A percentile compares a stretch with the other conserved stretches of the same genome.
phyloP scores from a whole-genome alignment of 106 monocot species.

The Triglochin maritima region DNA sequence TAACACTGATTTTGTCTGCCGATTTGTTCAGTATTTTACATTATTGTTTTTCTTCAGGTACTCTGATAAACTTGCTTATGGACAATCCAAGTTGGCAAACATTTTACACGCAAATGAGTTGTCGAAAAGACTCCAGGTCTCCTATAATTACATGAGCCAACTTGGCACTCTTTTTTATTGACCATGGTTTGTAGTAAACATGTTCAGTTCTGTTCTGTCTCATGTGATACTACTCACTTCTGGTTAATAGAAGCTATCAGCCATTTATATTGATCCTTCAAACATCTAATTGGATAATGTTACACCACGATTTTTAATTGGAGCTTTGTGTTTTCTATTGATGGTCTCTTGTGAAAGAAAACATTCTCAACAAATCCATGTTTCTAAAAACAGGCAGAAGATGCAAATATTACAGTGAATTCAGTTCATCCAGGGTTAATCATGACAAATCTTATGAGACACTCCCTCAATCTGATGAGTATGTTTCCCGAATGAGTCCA shows the following conservation, averaged over 20 bases:
- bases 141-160: not conserved
- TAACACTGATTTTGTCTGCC: too few species aligned
- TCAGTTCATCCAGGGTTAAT: slow-evolving; percentile 87
- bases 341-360: not conserved
- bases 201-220: not conserved
- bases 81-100: slow-evolving; percentile 82
- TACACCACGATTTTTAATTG: too few species aligned
- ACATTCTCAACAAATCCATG: not conserved
- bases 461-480: slow-evolving; percentile 66
- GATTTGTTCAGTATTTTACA: not conserved
- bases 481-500: slow-evolving; percentile 6
- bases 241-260: too few species aligned
- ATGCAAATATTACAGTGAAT: slow-evolving; percentile 69
- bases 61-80: slow-evolving; percentile 60
- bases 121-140: slow-evolving; percentile 55
- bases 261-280: too few species aligned
- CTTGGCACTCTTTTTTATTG: not conserved
- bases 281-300: too few species aligned
- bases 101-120: slow-evolving; percentile 63
- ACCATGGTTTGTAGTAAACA: not conserved
- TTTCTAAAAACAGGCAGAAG: slow-evolving; percentile 47
- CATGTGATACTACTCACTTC: not conserved
- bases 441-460: slow-evolving; percentile 89
- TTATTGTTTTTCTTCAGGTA: slow-evolving; percentile 30
- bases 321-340: not conserved